These are phyloP conservation scores for Barbatosphaeria neglecta DNA, from an alignment of 495 filamentous ascomycete genomes.

Conservation along the genomic window DNA sequence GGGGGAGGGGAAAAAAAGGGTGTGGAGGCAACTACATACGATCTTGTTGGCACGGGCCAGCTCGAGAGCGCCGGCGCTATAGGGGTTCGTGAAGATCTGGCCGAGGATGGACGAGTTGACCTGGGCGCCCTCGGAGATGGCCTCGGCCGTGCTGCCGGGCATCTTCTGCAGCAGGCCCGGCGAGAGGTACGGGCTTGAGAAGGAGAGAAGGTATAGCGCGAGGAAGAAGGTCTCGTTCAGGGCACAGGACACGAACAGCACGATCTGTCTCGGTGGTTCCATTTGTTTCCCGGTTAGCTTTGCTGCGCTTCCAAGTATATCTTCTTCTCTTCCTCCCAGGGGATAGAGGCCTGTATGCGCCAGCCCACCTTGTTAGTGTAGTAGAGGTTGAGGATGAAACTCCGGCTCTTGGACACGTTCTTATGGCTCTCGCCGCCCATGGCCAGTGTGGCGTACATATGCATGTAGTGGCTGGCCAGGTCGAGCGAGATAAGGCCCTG, in stretches of 20 bases:
- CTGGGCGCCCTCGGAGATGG: constrained; percentile 53
- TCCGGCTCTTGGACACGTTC: constrained; percentile 70
- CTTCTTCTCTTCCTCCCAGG: neutral
- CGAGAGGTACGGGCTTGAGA: constrained; percentile 76
- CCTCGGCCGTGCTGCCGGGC: constrained; percentile 33
- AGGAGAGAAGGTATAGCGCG: constrained; percentile 92
- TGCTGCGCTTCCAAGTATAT: constrained; percentile 1
- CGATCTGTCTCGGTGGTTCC: constrained; percentile 64
- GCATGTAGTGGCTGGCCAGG: constrained; percentile 92
- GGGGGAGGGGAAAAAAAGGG: neutral
- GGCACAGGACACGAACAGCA: constrained; percentile 82
- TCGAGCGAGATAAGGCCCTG: constrained; percentile 86
- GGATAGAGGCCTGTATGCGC: too few species aligned
- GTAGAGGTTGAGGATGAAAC: constrained; percentile 81
- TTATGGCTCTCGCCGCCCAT: constrained; percentile 89
- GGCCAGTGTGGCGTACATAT: constrained; percentile 87
- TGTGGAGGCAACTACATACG: constrained; percentile 39
- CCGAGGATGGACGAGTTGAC: constrained; percentile 48
- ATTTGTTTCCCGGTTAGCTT: constrained; percentile 9
- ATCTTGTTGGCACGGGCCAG: constrained; percentile 90
- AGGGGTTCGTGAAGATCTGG: constrained; percentile 69
- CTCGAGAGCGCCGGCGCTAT: constrained; percentile 84
- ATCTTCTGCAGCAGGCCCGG: constrained; percentile 57
- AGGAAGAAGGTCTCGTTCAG: constrained; percentile 96
- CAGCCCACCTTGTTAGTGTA: constrained; percentile 82